phyloP scores from a whole-genome alignment of 23 red algal genomes.

The Agarophyton chilense region DNA sequence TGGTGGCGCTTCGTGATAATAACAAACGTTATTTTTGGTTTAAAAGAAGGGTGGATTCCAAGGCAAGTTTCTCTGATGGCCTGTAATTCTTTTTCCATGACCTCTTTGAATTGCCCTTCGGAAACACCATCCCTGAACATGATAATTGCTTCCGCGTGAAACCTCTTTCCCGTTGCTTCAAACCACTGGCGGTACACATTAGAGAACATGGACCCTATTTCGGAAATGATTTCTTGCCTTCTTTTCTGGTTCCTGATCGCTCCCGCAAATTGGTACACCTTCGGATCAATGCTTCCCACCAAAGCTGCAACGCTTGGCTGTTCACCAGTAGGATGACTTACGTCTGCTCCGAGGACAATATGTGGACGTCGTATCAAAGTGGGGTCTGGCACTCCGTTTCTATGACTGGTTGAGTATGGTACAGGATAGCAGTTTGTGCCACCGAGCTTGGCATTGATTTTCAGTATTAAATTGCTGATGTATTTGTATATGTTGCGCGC shows the following conservation, averaged over 20 bases:
- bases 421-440: slow-evolving; percentile 26
- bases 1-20: slow-evolving; percentile 64
- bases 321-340: slow-evolving; percentile 49
- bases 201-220: slow-evolving; percentile 41
- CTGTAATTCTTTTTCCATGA: slow-evolving; percentile 41
- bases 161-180: neutral
- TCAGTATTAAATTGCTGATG: slow-evolving; percentile 37
- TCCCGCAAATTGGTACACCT: slow-evolving; percentile 36
- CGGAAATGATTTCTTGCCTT: slow-evolving; percentile 47
- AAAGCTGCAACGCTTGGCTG: slow-evolving; percentile 57
- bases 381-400: neutral
- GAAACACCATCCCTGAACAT: slow-evolving; percentile 77
- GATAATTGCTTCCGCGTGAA: slow-evolving; percentile 34
- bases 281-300: slow-evolving; percentile 41
- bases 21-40: slow-evolving; percentile 62
- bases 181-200: slow-evolving; percentile 41
- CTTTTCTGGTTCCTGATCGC: slow-evolving; percentile 31
- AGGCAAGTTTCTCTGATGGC: slow-evolving; percentile 13
- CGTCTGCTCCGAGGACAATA: slow-evolving; percentile 64
- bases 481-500: slow-evolving; percentile 28
- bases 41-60: neutral
- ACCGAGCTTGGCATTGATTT: slow-evolving; percentile 70
- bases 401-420: neutral
- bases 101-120: slow-evolving; percentile 65
- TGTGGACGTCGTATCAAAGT: neutral